phyloP scores from a whole-genome alignment of 768 basidiomycete species.

The Russula virescens region DNA sequence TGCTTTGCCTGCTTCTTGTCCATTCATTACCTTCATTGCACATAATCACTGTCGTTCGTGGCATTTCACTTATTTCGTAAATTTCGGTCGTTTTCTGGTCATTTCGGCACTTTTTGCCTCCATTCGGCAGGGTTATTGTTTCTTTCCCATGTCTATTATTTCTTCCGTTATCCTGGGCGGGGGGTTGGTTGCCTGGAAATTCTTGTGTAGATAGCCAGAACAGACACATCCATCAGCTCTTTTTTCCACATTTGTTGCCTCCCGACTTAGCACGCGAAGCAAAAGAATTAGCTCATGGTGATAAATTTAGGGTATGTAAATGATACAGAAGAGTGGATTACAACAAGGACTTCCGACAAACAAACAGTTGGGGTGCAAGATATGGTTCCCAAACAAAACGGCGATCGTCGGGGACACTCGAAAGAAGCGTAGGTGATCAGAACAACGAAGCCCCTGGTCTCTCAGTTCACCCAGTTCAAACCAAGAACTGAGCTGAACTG shows the following conservation, averaged over 20 bases:
- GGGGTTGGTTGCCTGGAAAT: background rate
- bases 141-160: background rate
- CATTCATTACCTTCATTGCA: background rate
- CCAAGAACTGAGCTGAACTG: too few relatives aligned
- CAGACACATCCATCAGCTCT: background rate
- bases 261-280: background rate
- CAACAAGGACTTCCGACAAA: background rate
- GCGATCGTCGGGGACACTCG: too few relatives aligned
- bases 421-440: too few relatives aligned
- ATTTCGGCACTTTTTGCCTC: too few relatives aligned
- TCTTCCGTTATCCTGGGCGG: background rate
- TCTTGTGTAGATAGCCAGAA: background rate
- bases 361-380: too few relatives aligned
- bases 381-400: background rate
- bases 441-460: background rate
- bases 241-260: background rate
- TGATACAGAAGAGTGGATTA: background rate
- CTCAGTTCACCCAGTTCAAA: too few relatives aligned
- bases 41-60: background rate
- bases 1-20: conserved; percentile 3
- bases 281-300: background rate
- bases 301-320: background rate
- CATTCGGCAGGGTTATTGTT: background rate
- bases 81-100: background rate
- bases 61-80: conserved; percentile 5